Conservation (phyloP, 768 basidiomycete genomes). For the Lactarius pseudohatsudake region DNA sequence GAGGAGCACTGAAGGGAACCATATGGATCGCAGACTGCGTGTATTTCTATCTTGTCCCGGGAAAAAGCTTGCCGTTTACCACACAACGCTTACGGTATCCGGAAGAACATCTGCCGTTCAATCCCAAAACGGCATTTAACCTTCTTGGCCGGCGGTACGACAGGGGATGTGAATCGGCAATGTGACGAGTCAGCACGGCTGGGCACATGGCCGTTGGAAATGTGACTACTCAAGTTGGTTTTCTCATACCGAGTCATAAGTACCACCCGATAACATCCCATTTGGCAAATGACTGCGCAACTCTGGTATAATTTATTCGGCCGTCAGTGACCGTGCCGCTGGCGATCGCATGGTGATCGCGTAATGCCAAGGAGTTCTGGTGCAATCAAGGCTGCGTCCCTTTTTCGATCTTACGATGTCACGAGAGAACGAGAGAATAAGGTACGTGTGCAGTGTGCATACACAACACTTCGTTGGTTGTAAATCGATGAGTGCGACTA, state of each 20-base stretch:
- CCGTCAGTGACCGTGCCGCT: background rate
- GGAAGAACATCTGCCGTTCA: background rate
- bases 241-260: background rate
- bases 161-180: background rate
- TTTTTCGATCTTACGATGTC: background rate
- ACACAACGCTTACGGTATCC: background rate
- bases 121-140: too few relatives aligned
- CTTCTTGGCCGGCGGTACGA: background rate
- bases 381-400: background rate
- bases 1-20: background rate
- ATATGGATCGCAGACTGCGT: background rate
- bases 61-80: background rate
- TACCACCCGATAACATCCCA: background rate
- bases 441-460: background rate
- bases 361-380: background rate
- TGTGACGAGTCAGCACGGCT: background rate
- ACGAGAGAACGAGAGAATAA: background rate
- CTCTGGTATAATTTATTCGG: background rate
- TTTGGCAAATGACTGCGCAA: background rate
- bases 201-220: background rate
- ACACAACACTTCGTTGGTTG: too few relatives aligned
- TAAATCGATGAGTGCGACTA: slow-evolving; percentile 1
- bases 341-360: background rate
- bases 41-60: background rate
- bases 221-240: too few relatives aligned